Percentiles rank a stretch among this genome's conserved stretches.
Conservation (phyloP, 2,329 filamentous ascomycete genomes). For the Magnaporthales sp. region DNA sequence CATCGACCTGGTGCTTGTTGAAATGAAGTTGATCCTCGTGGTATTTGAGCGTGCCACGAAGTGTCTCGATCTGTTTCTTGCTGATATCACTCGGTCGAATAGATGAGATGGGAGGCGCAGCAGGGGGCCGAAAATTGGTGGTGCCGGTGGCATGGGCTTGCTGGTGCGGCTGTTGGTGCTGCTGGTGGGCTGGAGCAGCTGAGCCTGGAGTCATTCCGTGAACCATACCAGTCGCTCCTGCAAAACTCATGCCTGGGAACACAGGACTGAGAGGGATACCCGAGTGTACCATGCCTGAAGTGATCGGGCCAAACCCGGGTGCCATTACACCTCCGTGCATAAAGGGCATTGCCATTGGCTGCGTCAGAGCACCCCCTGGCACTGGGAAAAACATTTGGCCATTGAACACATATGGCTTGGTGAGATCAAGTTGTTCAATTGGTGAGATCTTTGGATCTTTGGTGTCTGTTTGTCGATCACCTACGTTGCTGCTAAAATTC, state of each 20-base stretch:
- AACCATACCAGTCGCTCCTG: slow-evolving; percentile 5
- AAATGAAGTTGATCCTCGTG: slow-evolving; percentile 50
- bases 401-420: slow-evolving; percentile 32
- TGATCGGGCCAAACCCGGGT: slow-evolving; percentile 10
- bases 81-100: slow-evolving; percentile 54
- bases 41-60: slow-evolving; percentile 44
- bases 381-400: slow-evolving; percentile 25
- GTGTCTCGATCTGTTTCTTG: slow-evolving; percentile 43
- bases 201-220: neutral
- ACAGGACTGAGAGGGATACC: slow-evolving; percentile 13
- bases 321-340: slow-evolving; percentile 11
- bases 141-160: slow-evolving; percentile 5
- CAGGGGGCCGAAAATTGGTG: slow-evolving; percentile 15
- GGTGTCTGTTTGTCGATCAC: slow-evolving; percentile 17
- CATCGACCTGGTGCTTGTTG: slow-evolving; percentile 56
- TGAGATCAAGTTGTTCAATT: slow-evolving; percentile 36
- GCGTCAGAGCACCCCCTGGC: slow-evolving; percentile 6
- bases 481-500: slow-evolving; percentile 11
- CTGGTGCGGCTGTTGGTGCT: slow-evolving; percentile 8
- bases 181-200: slow-evolving; percentile 10
- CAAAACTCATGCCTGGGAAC: slow-evolving; percentile 5
- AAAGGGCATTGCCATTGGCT: slow-evolving; percentile 8
- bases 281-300: slow-evolving; percentile 16
- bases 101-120: slow-evolving; percentile 42
- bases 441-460: slow-evolving; percentile 25